A percentile compares a stretch with the other conserved stretches of the same genome.
Evolutionary conservation across 257 asterid genomes (phyloP).

Genomic region (Craterostigma plantagineum): DNA sequence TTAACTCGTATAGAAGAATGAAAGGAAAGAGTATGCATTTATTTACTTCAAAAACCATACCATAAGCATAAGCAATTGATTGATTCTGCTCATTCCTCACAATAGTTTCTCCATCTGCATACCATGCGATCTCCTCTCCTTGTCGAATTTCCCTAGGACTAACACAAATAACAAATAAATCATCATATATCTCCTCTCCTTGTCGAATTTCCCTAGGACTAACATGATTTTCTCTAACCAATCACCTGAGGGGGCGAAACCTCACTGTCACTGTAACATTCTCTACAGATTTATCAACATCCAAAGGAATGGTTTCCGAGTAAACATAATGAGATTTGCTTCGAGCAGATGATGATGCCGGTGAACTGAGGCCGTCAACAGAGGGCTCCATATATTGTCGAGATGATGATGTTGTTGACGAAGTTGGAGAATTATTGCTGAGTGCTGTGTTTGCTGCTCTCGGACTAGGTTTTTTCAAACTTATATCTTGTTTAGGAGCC

Average conservation of each 20-base stretch:
- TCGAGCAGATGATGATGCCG: conserved; percentile 72
- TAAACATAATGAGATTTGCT: conserved; percentile 44
- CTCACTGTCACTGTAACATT: conserved; percentile 91
- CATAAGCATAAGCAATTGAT: conserved; percentile 88
- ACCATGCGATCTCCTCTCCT: conserved; percentile 99
- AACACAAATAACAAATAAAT: conserved; percentile 10
- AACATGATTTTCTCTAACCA: background rate
- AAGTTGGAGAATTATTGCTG: conserved; percentile 42
- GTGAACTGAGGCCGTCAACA: conserved; percentile 52
- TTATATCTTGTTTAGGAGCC: conserved; percentile 50
- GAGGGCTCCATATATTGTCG: conserved; percentile 58
- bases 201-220: no score
- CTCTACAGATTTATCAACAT: conserved; percentile 61
- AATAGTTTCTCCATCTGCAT: conserved; percentile 94
- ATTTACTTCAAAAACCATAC: conserved; percentile 20
- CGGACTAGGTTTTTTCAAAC: conserved; percentile 28
- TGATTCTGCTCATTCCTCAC: conserved; percentile 87
- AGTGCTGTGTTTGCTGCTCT: conserved; percentile 14
- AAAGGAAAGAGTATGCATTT: no score
- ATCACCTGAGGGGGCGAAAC: conserved; percentile 96
- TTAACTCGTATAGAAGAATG: no score
- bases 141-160: conserved; percentile 94
- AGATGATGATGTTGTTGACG: conserved; percentile 79
- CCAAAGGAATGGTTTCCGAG: conserved; percentile 31
- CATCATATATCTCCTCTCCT: conserved; percentile 5